phyloP scores from a whole-genome alignment of 208 protist species.

The Crithidia acanthocephali region DNA sequence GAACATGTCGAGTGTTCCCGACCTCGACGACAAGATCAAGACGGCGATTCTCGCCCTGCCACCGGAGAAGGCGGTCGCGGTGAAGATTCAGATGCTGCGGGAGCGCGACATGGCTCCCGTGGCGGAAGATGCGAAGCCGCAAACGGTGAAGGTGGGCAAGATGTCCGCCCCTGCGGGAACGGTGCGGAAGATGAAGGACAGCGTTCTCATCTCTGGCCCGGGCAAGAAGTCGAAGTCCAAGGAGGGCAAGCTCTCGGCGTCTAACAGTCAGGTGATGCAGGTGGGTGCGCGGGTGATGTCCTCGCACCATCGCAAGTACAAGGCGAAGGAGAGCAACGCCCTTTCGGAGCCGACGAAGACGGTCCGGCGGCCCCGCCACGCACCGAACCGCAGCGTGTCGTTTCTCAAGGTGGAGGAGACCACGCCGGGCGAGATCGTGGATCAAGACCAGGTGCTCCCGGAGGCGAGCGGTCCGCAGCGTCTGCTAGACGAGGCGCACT shows the following conservation, averaged over 20 bases:
- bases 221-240: conserved; percentile 7
- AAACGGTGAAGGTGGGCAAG: conserved; percentile 15
- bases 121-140: not conserved
- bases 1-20: conserved; percentile 3
- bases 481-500: conserved; percentile 2
- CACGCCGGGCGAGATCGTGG: conserved; percentile 35
- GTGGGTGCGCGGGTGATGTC: conserved; percentile 14
- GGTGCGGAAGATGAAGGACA: conserved; percentile 36
- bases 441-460: conserved; percentile 24
- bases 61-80: conserved; percentile 27
- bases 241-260: conserved; percentile 30
- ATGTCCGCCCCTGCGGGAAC: conserved; percentile 35
- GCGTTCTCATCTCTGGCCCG: conserved; percentile 10
- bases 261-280: conserved; percentile 33
- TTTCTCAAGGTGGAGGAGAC: conserved; percentile 38
- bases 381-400: conserved; percentile 32
- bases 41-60: conserved; percentile 50
- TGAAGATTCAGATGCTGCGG: conserved; percentile 35
- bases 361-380: conserved; percentile 14
- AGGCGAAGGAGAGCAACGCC: conserved; percentile 40
- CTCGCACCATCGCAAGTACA: conserved; percentile 19
- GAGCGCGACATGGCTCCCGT: conserved; percentile 18
- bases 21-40: conserved; percentile 44
- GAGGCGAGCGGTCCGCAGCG: conserved; percentile 11
- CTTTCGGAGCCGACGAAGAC: conserved; percentile 37